Percentiles rank a stretch among this genome's conserved stretches.
Evolutionary conservation across 352 stramenopile genomes (phyloP).

Genomic region (Pythium scleroteichum): DNA sequence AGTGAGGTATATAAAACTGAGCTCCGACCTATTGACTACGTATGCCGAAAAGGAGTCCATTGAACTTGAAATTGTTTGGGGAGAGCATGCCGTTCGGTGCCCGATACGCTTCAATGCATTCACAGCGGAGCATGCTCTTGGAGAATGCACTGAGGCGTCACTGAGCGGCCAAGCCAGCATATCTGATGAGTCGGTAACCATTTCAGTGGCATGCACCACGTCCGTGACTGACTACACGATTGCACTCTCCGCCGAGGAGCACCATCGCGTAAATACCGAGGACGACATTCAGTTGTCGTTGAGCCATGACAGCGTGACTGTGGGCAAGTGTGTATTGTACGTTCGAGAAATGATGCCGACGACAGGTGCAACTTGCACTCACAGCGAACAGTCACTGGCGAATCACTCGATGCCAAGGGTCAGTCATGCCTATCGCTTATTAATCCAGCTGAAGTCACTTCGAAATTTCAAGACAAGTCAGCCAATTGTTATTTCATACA

Average conservation of each 20-base stretch:
- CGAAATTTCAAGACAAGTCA: constrained; percentile 23
- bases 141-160: constrained; percentile 27
- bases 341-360: too few species aligned
- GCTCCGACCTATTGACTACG: constrained; percentile 18
- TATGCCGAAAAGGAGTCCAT: constrained; percentile 43
- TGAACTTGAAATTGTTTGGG: constrained; percentile 36
- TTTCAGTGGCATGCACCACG: constrained; percentile 18
- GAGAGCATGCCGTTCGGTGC: constrained; percentile 21
- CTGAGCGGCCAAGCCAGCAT: not conserved
- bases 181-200: not conserved
- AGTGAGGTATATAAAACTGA: constrained; percentile 40
- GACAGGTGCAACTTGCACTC: too few species aligned
- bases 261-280: not conserved
- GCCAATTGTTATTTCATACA: constrained; percentile 19
- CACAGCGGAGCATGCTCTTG: constrained; percentile 41
- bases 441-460: constrained; percentile 17
- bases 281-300: not conserved
- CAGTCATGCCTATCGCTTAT: constrained; percentile 24
- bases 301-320: not conserved
- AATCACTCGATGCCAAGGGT: constrained; percentile 5
- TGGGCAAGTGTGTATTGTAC: constrained; percentile 20
- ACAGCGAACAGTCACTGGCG: too few species aligned
- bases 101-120: constrained; percentile 39
- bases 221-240: constrained; percentile 19
- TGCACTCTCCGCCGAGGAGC: not conserved